Conservation (phyloP, 441 rosid genomes). For the Flueggea neowawraea region DNA sequence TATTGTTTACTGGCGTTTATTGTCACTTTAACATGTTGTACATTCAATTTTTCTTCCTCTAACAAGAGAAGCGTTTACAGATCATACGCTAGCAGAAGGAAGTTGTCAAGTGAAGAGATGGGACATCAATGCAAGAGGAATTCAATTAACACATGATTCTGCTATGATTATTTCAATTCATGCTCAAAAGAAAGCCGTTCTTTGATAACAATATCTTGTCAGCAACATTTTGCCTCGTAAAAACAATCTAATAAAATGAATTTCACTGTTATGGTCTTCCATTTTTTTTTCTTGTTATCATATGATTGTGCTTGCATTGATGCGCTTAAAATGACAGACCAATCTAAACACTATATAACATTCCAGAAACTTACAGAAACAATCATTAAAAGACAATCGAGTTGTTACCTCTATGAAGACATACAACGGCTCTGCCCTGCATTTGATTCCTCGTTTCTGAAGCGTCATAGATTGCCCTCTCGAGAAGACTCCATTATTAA, state of each 20-base stretch:
- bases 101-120: constrained; percentile 14
- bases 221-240: not conserved
- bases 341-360: no score
- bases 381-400: no score
- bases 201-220: constrained; percentile 12
- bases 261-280: no score
- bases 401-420: no score
- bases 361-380: no score
- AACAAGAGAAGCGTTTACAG: constrained; percentile 29
- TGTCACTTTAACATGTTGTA: constrained; percentile 23
- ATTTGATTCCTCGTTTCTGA: no score
- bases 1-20: constrained; percentile 23
- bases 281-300: no score
- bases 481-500: no score
- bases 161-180: constrained; percentile 35
- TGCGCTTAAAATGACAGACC: no score
- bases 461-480: no score
- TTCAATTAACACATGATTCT: constrained; percentile 21
- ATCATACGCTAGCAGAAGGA: constrained; percentile 19
- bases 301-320: no score
- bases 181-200: constrained; percentile 43
- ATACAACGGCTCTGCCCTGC: no score
- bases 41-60: constrained; percentile 34
- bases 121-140: constrained; percentile 17
- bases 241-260: not conserved